phyloP scores from a whole-genome alignment of 129 eudicot species.

The sunflower (Helianthus annuus) region HanXRQr2.0-SUNRISE NC_035436.2:13688503-13689002 shows the following conservation, averaged over 20 bases:
- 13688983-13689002: not conserved
- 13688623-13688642: slow-evolving; percentile 9
- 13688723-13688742: slow-evolving; percentile 20
- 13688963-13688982: slow-evolving; percentile 17
- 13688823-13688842: not conserved
- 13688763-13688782: slow-evolving; percentile 24
- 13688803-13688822: not conserved
- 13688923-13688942: slow-evolving; percentile 9
- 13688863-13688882: slow-evolving; percentile 21
- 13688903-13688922: slow-evolving; percentile 29
- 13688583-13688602: slow-evolving; percentile 10
- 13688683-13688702: slow-evolving; percentile 8
- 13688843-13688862: slow-evolving; percentile 9
- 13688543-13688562: not conserved
- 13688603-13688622: slow-evolving; percentile 6
- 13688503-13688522: not conserved
- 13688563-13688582: slow-evolving; percentile 24
- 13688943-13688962: slow-evolving; percentile 11
- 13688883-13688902: slow-evolving; percentile 6
- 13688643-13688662: slow-evolving; percentile 19
- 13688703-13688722: slow-evolving; percentile 19
- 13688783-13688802: not conserved
- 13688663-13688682: slow-evolving; percentile 26
- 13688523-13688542: not conserved
- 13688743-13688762: slow-evolving; percentile 13